These are phyloP conservation scores for Xylaria sp. DNA, from an alignment of 2,329 filamentous ascomycete species.

Conservation along the genomic window DNA sequence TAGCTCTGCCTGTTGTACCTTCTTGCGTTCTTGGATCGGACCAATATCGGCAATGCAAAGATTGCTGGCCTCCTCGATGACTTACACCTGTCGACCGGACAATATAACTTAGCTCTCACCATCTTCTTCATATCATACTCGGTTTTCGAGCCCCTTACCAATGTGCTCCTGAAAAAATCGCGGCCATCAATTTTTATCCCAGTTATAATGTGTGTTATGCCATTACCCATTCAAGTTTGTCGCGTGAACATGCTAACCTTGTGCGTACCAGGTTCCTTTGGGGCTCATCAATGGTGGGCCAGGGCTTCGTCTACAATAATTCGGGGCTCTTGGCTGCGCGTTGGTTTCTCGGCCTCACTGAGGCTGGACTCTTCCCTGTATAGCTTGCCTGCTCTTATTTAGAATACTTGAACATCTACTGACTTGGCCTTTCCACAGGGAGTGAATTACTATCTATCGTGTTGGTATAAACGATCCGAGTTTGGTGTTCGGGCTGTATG, in stretches of 20 bases:
- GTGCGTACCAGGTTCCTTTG: constrained; percentile 63
- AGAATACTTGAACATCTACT: neutral
- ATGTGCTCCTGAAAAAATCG: constrained; percentile 80
- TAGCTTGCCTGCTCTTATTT: neutral
- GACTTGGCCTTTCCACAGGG: constrained; percentile 52
- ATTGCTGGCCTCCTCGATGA: constrained; percentile 66
- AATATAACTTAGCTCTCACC: constrained; percentile 81
- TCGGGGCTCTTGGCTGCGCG: constrained; percentile 73
- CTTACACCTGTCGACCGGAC: constrained; percentile 68
- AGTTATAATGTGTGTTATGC: constrained; percentile 74
- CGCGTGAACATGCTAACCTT: constrained; percentile 39
- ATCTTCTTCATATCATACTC: constrained; percentile 91
- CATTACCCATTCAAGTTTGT: constrained; percentile 21
- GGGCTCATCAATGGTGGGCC: constrained; percentile 76
- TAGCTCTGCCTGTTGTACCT: constrained; percentile 59
- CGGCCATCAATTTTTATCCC: constrained; percentile 84
- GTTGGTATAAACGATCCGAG: constrained; percentile 84
- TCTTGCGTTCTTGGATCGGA: constrained; percentile 78
- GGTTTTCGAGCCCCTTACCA: constrained; percentile 81
- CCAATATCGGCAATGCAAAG: constrained; percentile 79
- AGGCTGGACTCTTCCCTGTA: constrained; percentile 77
- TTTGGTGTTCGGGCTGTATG: constrained; percentile 77
- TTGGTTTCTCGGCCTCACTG: constrained; percentile 78
- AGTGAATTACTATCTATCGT: constrained; percentile 83
- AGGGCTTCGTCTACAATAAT: constrained; percentile 74